Percentiles rank a stretch among this genome's conserved stretches.
Evolutionary conservation across 2,329 filamentous ascomycete species (phyloP).

Genomic region (Ampelomyces quisqualis): DNA sequence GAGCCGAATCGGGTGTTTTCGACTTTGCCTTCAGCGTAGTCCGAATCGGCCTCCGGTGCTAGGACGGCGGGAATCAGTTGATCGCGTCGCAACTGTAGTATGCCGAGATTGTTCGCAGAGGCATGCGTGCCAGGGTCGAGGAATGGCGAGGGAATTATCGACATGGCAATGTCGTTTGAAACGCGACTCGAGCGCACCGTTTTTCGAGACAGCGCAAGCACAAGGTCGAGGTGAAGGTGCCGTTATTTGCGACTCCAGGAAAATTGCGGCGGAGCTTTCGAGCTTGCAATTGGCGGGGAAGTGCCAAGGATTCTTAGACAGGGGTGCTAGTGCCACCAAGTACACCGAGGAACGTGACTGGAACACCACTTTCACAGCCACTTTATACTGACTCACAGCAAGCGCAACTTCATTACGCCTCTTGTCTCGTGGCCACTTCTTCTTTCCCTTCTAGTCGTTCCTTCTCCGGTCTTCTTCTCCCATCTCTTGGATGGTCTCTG

Average conservation of each 20-base stretch:
- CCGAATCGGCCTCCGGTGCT: slow-evolving; percentile 39
- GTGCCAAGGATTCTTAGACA: slow-evolving; percentile 26
- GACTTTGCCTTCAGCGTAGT: slow-evolving; percentile 51
- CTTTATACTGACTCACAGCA: slow-evolving; percentile 25
- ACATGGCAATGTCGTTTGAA: slow-evolving; percentile 18
- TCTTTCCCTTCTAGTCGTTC: slow-evolving; percentile 16
- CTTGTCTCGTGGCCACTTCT: slow-evolving; percentile 9
- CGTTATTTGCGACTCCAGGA: slow-evolving; percentile 1
- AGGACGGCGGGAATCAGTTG: slow-evolving; percentile 73
- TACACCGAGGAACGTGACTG: slow-evolving; percentile 28
- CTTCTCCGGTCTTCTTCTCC: slow-evolving; percentile 9
- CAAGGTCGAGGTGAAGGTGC: not conserved
- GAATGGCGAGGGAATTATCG: slow-evolving; percentile 67
- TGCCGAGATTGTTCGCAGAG: slow-evolving; percentile 67
- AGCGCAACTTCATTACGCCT: slow-evolving; percentile 15
- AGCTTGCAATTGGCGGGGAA: slow-evolving; percentile 26
- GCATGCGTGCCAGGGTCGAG: slow-evolving; percentile 68
- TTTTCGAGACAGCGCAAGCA: not conserved
- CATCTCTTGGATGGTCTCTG: slow-evolving; percentile 38
- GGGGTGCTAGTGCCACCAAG: slow-evolving; percentile 18
- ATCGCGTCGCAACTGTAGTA: slow-evolving; percentile 87
- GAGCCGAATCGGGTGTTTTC: slow-evolving; percentile 94
- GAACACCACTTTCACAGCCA: slow-evolving; percentile 11
- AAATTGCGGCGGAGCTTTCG: slow-evolving; percentile 28
- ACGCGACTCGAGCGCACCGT: not conserved